Evolutionary conservation across 176 grass and related monocot genomes (phyloP).

Genomic region (Otatea glauca): DNA sequence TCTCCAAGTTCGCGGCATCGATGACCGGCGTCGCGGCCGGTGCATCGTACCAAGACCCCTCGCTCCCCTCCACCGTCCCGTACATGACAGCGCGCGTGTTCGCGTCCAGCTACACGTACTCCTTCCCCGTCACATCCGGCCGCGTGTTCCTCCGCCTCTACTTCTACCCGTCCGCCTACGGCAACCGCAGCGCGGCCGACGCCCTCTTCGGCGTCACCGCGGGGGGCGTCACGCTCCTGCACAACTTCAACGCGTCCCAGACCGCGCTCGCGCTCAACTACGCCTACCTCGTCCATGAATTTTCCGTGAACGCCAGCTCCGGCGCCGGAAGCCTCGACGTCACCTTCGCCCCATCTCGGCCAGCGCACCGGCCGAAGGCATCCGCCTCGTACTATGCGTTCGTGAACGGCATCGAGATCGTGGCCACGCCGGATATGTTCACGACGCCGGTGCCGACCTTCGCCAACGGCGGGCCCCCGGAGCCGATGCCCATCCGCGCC

Average conservation of each 20-base stretch:
- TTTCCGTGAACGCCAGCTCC: conserved; percentile 43
- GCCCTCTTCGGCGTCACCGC: conserved; percentile 50
- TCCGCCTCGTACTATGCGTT: conserved; percentile 39
- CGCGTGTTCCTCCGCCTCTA: conserved; percentile 70
- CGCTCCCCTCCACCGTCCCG: conserved; percentile 46
- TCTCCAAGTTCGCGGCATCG: conserved; percentile 31
- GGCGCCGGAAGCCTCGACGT: background rate
- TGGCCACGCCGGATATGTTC: conserved; percentile 40
- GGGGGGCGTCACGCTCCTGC: conserved; percentile 42
- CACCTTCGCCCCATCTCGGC: conserved; percentile 43
- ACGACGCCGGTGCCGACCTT: background rate
- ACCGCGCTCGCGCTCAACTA: conserved; percentile 16
- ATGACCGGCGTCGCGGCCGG: background rate
- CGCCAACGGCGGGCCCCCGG: conserved; percentile 4
- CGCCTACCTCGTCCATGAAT: conserved; percentile 47
- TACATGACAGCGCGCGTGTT: conserved; percentile 56
- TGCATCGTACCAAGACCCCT: conserved; percentile 28
- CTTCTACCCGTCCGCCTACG: conserved; percentile 69
- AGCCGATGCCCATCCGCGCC: background rate
- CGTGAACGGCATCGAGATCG: conserved; percentile 66
- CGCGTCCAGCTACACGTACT: conserved; percentile 63
- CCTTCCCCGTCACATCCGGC: conserved; percentile 45
- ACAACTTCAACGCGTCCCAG: conserved; percentile 46
- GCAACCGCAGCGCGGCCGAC: conserved; percentile 2
- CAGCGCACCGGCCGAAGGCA: background rate